Evolutionary conservation across 768 basidiomycete genomes (phyloP).

Genomic region (Tulasnella calospora): DNA sequence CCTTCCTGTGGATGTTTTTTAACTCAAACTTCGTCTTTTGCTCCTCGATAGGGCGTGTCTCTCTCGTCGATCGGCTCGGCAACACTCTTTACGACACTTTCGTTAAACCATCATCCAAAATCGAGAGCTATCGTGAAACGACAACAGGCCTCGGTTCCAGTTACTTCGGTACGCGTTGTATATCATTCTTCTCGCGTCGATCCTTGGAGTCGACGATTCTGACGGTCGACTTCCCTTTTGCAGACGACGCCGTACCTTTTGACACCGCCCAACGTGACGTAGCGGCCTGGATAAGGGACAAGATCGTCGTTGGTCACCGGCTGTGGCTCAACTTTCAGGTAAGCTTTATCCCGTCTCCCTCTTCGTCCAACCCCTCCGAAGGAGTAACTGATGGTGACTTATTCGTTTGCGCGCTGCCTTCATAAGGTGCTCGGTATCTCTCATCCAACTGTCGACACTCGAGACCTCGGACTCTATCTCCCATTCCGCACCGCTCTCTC

Average conservation of each 20-base stretch:
- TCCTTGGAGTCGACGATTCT: not conserved
- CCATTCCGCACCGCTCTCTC: conserved; percentile 70
- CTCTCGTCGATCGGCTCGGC: conserved; percentile 40
- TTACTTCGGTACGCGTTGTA: conserved; percentile 20
- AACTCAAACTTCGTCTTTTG: not conserved
- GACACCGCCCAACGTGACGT: conserved; percentile 60
- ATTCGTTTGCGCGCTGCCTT: not conserved
- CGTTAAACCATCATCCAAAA: conserved; percentile 53
- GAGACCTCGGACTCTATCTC: conserved; percentile 77
- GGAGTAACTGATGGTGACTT: no score
- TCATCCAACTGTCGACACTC: conserved; percentile 44
- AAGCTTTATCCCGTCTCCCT: not conserved
- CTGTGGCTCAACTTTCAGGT: conserved; percentile 83
- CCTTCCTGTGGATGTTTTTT: not conserved
- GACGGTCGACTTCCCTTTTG: conserved; percentile 12
- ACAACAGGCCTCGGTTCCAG: conserved; percentile 24
- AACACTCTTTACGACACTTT: conserved; percentile 55
- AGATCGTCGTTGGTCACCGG: conserved; percentile 68
- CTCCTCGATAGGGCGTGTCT: conserved; percentile 12
- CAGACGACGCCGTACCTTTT: conserved; percentile 55
- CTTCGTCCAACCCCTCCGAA: not conserved
- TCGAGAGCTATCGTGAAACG: conserved; percentile 25
- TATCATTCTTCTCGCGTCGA: not conserved
- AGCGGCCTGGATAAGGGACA: conserved; percentile 61
- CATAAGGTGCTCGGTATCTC: conserved; percentile 29